Evolutionary conservation across 192 early-diverging fungal genomes (phyloP).

Genomic region (Pecoramyces ruminantium): DNA sequence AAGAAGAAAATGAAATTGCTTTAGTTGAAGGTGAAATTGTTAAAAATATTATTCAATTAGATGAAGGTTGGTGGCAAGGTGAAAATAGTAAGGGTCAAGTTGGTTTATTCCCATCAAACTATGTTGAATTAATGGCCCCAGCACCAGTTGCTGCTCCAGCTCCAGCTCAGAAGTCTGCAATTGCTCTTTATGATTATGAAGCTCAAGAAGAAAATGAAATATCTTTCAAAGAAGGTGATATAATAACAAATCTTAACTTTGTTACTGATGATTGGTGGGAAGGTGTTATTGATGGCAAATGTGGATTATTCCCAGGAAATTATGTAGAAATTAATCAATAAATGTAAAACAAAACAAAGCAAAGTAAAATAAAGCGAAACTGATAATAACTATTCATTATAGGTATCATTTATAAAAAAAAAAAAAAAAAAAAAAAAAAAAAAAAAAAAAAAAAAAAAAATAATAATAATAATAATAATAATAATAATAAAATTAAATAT

Average conservation of each 20-base stretch:
- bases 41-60: not conserved
- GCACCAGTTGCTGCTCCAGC: not conserved
- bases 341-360: too few relatives aligned
- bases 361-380: too few relatives aligned
- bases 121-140: not conserved
- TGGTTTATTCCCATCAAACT: not conserved
- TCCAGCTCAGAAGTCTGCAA: not conserved
- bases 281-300: conserved; percentile 24
- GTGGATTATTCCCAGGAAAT: conserved; percentile 9
- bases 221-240: conserved; percentile 53
- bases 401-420: too few relatives aligned
- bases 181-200: conserved; percentile 58
- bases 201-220: conserved; percentile 80
- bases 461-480: too few relatives aligned
- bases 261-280: conserved; percentile 88
- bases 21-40: not conserved
- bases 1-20: not conserved
- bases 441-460: too few relatives aligned
- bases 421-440: too few relatives aligned
- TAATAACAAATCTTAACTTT: conserved; percentile 62
- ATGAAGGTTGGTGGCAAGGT: conserved; percentile 2
- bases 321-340: not conserved
- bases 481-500: too few relatives aligned
- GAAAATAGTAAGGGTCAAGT: not conserved
- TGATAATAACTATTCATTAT: too few relatives aligned